Percentiles rank a stretch among this genome's conserved stretches.
phyloP scores from a whole-genome alignment of 441 rosid species.

The Gossypium gossypioides region DNA sequence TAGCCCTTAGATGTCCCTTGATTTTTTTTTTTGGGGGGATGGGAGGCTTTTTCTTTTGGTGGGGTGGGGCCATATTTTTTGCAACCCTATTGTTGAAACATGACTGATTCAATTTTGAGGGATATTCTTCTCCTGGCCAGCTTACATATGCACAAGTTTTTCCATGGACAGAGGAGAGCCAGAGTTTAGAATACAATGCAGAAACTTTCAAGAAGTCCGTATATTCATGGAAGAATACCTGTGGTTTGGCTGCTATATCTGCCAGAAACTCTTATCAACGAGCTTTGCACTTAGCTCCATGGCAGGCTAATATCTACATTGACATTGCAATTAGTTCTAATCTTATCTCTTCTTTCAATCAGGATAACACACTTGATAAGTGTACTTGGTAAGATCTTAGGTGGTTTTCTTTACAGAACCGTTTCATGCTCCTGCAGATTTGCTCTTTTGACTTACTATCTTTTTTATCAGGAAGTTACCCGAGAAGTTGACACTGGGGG shows the following conservation, averaged over 20 bases:
- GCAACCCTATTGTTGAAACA: background rate
- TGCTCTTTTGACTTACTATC: slow-evolving; percentile 18
- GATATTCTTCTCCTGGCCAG: slow-evolving; percentile 37
- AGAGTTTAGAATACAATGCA: slow-evolving; percentile 24
- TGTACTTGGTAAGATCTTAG: slow-evolving; percentile 49
- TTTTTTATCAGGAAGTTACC: slow-evolving; percentile 67
- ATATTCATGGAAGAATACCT: slow-evolving; percentile 57
- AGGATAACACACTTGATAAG: slow-evolving; percentile 22
- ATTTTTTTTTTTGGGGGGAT: background rate
- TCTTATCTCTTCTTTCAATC: slow-evolving; percentile 46
- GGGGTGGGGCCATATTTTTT: background rate
- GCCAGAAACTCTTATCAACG: slow-evolving; percentile 69
- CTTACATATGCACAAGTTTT: slow-evolving; percentile 64
- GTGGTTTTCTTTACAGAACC: slow-evolving; percentile 17
- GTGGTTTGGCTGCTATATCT: slow-evolving; percentile 48
- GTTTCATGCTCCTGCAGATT: slow-evolving; percentile 9
- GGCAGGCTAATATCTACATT: slow-evolving; percentile 76
- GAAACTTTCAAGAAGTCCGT: slow-evolving; percentile 45
- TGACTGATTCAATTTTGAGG: slow-evolving; percentile 13
- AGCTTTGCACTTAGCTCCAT: slow-evolving; percentile 76
- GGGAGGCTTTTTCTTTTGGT: background rate
- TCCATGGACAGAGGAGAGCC: slow-evolving; percentile 55
- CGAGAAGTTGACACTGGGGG: slow-evolving; percentile 89
- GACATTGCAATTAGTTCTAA: slow-evolving; percentile 67
- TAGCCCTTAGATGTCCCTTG: background rate